Evolutionary conservation across 192 early-diverging fungal genomes (phyloP).

Genomic region (Dispira simplex): DNA sequence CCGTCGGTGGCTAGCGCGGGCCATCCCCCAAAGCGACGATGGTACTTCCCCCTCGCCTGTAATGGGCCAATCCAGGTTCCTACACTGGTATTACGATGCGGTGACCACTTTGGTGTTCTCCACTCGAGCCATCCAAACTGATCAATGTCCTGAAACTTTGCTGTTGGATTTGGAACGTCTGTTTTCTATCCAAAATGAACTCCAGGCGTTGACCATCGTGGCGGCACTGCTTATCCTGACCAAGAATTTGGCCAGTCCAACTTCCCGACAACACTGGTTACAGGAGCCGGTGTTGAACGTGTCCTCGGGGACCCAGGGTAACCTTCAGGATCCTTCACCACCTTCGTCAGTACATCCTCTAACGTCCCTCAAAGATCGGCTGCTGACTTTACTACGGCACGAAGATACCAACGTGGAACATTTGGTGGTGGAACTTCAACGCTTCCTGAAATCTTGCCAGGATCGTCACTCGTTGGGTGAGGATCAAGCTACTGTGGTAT

Average conservation of each 20-base stretch:
- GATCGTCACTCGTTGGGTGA: neutral
- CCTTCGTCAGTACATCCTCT: neutral
- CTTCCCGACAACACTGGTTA: neutral
- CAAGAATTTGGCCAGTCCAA: constrained; percentile 29
- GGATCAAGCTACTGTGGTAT: neutral
- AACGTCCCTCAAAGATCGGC: neutral
- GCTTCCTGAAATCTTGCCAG: neutral
- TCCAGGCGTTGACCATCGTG: constrained; percentile 46
- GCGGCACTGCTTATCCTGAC: constrained; percentile 54
- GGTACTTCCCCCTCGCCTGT: neutral
- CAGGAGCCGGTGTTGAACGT: neutral
- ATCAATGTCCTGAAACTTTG: constrained; percentile 50
- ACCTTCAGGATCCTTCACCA: neutral
- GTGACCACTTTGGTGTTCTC: constrained; percentile 32
- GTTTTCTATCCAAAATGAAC: constrained; percentile 49
- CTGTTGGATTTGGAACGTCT: constrained; percentile 47
- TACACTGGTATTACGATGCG: constrained; percentile 36
- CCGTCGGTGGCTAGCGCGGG: constrained; percentile 37
- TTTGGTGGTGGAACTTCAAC: neutral
- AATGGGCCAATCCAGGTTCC: constrained; percentile 16
- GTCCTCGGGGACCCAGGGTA: neutral
- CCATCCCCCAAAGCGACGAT: constrained; percentile 14
- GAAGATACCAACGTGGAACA: constrained; percentile 5
- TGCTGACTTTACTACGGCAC: neutral
- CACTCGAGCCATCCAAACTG: constrained; percentile 18